Evolutionary conservation across 2,329 filamentous ascomycete genomes (phyloP), one percentile per base, ranked within the genome.

Genomic region (Leptographium flavum): DNA sequence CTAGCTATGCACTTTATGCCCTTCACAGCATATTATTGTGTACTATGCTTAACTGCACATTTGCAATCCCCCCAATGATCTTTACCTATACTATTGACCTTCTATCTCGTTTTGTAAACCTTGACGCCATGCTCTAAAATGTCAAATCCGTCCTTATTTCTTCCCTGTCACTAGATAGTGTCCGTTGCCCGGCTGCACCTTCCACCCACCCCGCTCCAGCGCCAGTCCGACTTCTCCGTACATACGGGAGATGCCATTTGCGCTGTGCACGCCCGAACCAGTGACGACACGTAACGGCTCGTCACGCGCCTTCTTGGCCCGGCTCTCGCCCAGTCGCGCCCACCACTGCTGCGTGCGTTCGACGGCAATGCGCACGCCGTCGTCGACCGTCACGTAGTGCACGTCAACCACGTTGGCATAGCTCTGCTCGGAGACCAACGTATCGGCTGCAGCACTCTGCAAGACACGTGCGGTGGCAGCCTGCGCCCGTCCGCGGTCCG

Each of bases 121-220:
- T n/a, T n/a, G n/a, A n/a, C n/a, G n/a, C n/a, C n/a, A n/a, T n/a
- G n/a, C n/a, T n/a, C n/a, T n/a, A 27, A 28, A 28, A 28, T 28
- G 8, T 10, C n/a, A 13, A 21, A 19, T 7, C 15, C 9, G 30
- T 43, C 39, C 11, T 37, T 14, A 45, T 21, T 48, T 49, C 40
- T 67, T 60, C 0, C 88, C 88, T 11, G 67, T 77, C 15, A 95
- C 75, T 42, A 79, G 64, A 55, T 90, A 73, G 32, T 75, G 73
- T 0, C 87, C 88, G 25, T 76, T 79, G 37, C 78, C 72, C 38
- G 83, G 71, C 58, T 87, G 76, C 30, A 92, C 68, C 57, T 76
- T 87, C 90, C 90, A 96, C 1, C 87, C 87, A 49, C 90, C 84
- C 38, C 75, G 71, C 33, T 79, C 70, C 36, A 96, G 66, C 57